Conservation (phyloP, 2,329 filamentous ascomycete species). For the Aspergillus latus region DNA sequence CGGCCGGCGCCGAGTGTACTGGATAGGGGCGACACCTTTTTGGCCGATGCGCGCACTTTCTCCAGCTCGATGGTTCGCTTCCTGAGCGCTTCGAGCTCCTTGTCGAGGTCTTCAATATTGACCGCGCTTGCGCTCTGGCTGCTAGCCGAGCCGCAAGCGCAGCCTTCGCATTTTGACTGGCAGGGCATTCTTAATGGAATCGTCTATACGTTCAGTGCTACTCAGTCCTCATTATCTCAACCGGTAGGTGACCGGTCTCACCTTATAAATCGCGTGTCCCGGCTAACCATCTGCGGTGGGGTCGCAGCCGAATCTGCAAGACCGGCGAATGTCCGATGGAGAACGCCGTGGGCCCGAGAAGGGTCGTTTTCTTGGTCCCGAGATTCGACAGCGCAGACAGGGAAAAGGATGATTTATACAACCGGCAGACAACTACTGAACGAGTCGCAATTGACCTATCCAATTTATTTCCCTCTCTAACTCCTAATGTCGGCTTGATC, state of each 20-base stretch:
- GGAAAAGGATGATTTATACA: conserved; percentile 13
- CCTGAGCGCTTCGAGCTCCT: conserved; percentile 40
- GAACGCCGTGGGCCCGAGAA: conserved; percentile 9
- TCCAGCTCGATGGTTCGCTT: conserved; percentile 41
- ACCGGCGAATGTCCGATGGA: conserved; percentile 19
- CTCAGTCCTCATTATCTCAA: not conserved
- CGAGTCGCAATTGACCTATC: not conserved
- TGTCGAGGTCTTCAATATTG: conserved; percentile 44
- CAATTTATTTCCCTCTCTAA: too few relatives aligned
- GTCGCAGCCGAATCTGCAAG: conserved; percentile 9
- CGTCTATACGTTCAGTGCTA: not conserved
- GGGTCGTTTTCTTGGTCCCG: not conserved
- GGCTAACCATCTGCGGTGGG: conserved; percentile 1
- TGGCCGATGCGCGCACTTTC: conserved; percentile 32
- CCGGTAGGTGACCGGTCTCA: not conserved
- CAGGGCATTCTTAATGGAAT: conserved; percentile 18
- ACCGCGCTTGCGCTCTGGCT: conserved; percentile 21
- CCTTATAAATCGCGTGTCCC: conserved; percentile 8
- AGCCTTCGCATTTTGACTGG: conserved; percentile 32
- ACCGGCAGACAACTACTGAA: not conserved
- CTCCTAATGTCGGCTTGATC: too few relatives aligned
- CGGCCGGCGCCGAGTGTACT: conserved; percentile 15
- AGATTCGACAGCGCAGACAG: not conserved
- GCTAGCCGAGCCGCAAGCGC: conserved; percentile 28
- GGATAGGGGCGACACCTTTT: conserved; percentile 12